Evolutionary conservation across 1,139 yeast genomes (phyloP).

Genomic region (Scheffersomyces quercinus): DNA sequence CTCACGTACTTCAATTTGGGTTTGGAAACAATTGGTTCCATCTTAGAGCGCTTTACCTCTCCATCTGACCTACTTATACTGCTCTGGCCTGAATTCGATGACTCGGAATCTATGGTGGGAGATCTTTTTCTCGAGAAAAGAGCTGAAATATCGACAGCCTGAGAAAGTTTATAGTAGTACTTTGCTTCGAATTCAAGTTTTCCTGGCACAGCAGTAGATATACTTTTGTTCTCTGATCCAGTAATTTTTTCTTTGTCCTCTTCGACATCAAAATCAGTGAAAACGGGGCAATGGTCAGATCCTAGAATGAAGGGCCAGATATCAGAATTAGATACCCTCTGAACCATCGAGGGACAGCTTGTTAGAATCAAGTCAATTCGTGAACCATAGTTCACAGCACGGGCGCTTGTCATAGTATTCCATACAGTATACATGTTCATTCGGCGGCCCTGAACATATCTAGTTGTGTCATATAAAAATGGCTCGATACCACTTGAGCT

Average conservation of each 20-base stretch:
- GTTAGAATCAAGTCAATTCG: slow-evolving; percentile 77
- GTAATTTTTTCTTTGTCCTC: neutral
- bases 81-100: neutral
- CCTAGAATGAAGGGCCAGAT: slow-evolving; percentile 75
- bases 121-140: slow-evolving; percentile 34
- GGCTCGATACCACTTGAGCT: slow-evolving; percentile 10
- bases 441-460: slow-evolving; percentile 57
- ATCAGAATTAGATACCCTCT: slow-evolving; percentile 47
- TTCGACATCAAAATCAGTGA: slow-evolving; percentile 55
- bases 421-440: slow-evolving; percentile 84
- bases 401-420: slow-evolving; percentile 77
- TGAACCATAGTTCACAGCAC: slow-evolving; percentile 86
- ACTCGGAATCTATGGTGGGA: neutral
- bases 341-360: slow-evolving; percentile 35
- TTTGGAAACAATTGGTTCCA: neutral
- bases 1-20: slow-evolving; percentile 8
- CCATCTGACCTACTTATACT: neutral
- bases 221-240: slow-evolving; percentile 1
- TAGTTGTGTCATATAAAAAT: slow-evolving; percentile 63
- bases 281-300: slow-evolving; percentile 94
- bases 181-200: slow-evolving; percentile 34
- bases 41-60: neutral
- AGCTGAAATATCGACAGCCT: slow-evolving; percentile 52
- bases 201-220: slow-evolving; percentile 3
- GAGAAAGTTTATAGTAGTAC: slow-evolving; percentile 46